Evolutionary conservation across 345 rosid genomes (phyloP).

Genomic region (Stellera chamaejasme): DNA sequence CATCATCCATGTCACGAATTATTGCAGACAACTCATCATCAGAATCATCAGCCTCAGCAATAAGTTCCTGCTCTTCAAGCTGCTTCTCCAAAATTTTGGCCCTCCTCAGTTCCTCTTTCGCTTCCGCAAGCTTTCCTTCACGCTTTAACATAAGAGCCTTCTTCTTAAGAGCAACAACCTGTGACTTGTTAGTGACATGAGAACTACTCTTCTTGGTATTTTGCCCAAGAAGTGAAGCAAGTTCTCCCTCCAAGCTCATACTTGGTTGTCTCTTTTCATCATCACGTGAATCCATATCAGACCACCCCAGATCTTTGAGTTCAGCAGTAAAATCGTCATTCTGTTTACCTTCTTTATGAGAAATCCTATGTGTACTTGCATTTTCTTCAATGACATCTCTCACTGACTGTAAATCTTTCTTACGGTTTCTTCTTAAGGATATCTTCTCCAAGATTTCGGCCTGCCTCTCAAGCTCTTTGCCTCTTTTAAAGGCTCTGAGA

Average conservation of each 20-base stretch:
- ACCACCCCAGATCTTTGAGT: constrained; percentile 75
- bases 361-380: constrained; percentile 30
- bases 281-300: constrained; percentile 47
- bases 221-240: constrained; percentile 66
- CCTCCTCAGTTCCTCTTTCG: constrained; percentile 86
- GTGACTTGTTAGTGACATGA: constrained; percentile 41
- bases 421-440: constrained; percentile 45
- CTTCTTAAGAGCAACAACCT: constrained; percentile 61
- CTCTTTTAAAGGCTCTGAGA: constrained; percentile 77
- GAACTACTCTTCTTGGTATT: constrained; percentile 27
- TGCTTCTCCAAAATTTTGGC: constrained; percentile 86
- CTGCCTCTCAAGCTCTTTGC: constrained; percentile 89
- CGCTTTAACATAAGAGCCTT: constrained; percentile 80
- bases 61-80: constrained; percentile 78
- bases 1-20: constrained; percentile 46
- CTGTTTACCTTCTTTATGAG: constrained; percentile 28
- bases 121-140: constrained; percentile 91
- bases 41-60: constrained; percentile 71
- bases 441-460: constrained; percentile 68
- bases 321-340: constrained; percentile 63
- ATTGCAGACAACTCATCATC: constrained; percentile 86
- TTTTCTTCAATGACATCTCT: constrained; percentile 37
- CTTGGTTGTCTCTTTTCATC: constrained; percentile 39
- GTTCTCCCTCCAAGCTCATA: constrained; percentile 78
- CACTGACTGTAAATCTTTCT: constrained; percentile 31